Base-by-base conservation (phyloP, 192 early-diverging fungal genomes). In the Dispira parvispora region DNA sequence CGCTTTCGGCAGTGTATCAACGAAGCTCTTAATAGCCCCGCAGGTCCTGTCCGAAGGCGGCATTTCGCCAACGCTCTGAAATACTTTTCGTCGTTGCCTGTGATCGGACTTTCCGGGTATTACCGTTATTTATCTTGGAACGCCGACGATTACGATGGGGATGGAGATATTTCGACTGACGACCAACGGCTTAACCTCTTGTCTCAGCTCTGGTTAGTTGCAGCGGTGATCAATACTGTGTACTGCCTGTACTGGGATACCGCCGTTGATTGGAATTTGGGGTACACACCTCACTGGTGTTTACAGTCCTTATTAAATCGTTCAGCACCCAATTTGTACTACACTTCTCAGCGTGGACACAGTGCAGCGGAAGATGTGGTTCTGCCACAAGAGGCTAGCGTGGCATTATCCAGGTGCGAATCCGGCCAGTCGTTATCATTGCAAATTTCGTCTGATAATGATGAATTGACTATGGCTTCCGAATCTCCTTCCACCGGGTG, bases 191-290 rank as follows among this genome's bases (percentile, higher is more conserved):
- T 45, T 42, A 61, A 49, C 2, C 20, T 50, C 4, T 62, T 57
- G 18, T 73, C 65, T 43, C 63, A 53, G 2, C 52, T 84, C 52
- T 87, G 83, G 83, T 61, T 85, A n/a, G 63, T 76, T 18, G 73
- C 81, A 25, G 84, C 88, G 0, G 74, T 84, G 26, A 70, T 96
- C 61, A 96, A 97, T 73, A 92, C 94, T 38, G 74, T 92, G 16
- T 98, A 88, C 72, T 93, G 89, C 8, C 84, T 93, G 46, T 94
- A 93, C 71, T 99, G 94, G 96, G 94, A 98, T 75, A 78, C 96
- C 28, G 80, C 78, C 18, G 84, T 91, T 68, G 94, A 96, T 71
- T 98, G 93, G 93, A 79, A 84, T 32, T 65, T 97, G 43, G 70
- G 75, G 56, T 63, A 76, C 63, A 54, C 50, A 54, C 49, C 64